phyloP scores from a whole-genome alignment of 208 protist genomes.

The Leishmania arabica region DNA sequence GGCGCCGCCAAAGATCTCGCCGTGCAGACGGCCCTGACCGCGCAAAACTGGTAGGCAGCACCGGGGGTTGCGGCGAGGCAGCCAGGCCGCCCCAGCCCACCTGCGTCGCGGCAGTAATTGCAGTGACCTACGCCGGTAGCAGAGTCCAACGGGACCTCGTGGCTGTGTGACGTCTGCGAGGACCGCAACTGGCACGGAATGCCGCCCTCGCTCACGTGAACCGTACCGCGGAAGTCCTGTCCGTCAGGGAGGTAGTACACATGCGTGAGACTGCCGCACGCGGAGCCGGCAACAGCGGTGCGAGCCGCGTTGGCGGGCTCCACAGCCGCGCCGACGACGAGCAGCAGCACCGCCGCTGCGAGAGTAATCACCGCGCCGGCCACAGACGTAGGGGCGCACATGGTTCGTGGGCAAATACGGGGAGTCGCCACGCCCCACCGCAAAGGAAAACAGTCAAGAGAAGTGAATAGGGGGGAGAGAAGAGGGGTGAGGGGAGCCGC shows the following conservation, averaged over 20 bases:
- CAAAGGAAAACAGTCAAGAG: neutral
- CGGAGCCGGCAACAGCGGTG: neutral
- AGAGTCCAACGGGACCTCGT: constrained; percentile 37
- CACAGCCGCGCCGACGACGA: constrained; percentile 4
- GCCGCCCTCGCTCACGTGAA: constrained; percentile 55
- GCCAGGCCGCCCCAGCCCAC: constrained; percentile 32
- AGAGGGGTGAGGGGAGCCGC: neutral
- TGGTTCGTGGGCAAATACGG: neutral
- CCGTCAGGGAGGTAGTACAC: constrained; percentile 53
- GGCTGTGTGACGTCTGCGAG: constrained; percentile 37
- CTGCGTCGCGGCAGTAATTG: constrained; percentile 80
- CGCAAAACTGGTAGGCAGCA: constrained; percentile 54
- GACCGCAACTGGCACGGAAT: constrained; percentile 59
- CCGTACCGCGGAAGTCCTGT: constrained; percentile 62
- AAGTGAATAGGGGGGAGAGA: neutral
- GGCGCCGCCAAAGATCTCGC: constrained; percentile 13
- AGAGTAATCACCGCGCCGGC: neutral
- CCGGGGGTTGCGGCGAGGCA: constrained; percentile 60
- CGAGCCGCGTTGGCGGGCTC: constrained; percentile 2
- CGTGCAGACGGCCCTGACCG: constrained; percentile 49
- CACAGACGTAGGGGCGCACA: neutral
- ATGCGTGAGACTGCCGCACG: constrained; percentile 33
- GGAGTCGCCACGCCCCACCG: neutral
- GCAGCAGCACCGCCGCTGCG: constrained; percentile 6
- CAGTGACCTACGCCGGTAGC: constrained; percentile 60